These are phyloP conservation scores for Elsinoe arachidis DNA, from an alignment of 2,329 filamentous ascomycete species.

Conservation along the genomic window DNA sequence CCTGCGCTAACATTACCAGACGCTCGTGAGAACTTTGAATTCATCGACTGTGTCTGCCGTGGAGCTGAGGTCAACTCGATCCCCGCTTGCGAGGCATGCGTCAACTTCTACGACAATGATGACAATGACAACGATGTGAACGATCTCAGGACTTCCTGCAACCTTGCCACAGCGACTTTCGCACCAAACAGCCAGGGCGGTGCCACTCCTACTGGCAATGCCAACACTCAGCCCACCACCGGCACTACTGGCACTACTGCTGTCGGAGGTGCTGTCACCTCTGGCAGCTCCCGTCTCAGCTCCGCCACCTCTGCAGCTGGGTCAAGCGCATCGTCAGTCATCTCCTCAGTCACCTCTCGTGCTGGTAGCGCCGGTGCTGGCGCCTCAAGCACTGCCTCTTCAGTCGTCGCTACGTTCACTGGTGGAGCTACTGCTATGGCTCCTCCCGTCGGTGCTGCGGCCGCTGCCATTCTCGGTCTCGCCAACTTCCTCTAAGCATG, in stretches of 20 bases:
- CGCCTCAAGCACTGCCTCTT: constrained; percentile 1
- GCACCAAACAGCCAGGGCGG: constrained; percentile 15
- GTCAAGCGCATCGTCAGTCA: neutral
- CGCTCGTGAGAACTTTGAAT: neutral
- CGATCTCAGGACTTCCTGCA: constrained; percentile 26
- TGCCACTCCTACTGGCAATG: neutral
- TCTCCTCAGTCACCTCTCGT: neutral
- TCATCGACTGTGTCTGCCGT: constrained; percentile 25
- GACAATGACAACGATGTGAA: constrained; percentile 25
- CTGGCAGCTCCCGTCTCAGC: neutral
- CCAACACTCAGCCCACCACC: constrained; percentile 1
- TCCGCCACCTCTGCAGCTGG: neutral
- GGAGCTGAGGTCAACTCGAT: constrained; percentile 21
- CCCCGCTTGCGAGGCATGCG: constrained; percentile 26
- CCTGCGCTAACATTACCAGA: neutral
- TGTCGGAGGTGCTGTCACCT: neutral
- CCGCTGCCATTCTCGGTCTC: constrained; percentile 8
- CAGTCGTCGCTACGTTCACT: constrained; percentile 7
- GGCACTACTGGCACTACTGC: constrained; percentile 2
- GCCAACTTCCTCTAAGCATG: constrained; percentile 1
- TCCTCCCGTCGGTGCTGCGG: constrained; percentile 3
- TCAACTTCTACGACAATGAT: constrained; percentile 22
- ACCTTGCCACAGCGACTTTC: constrained; percentile 23
- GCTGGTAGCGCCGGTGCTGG: constrained; percentile 4
- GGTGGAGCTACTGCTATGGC: constrained; percentile 2